Conservation (phyloP, 2,329 filamentous ascomycete genomes). For the Colletotrichum spinosum region DNA sequence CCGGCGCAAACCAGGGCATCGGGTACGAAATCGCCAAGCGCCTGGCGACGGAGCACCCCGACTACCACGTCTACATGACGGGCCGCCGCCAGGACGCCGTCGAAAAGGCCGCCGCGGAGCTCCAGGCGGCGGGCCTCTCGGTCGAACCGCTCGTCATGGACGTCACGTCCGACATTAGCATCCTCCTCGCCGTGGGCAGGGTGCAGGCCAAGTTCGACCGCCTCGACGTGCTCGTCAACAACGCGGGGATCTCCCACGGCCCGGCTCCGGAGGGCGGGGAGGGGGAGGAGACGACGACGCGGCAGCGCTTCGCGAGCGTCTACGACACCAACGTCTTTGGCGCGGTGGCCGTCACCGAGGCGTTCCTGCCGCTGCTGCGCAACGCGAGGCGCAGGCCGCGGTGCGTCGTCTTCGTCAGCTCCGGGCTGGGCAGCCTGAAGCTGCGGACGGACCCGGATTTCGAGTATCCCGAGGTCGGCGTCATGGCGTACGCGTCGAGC, state of each 20-base stretch:
- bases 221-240: slow-evolving; percentile 71
- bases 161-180: slow-evolving; percentile 61
- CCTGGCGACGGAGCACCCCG: slow-evolving; percentile 11
- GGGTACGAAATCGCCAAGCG: slow-evolving; percentile 33
- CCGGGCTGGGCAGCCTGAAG: slow-evolving; percentile 20
- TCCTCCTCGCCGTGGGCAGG: slow-evolving; percentile 48
- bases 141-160: slow-evolving; percentile 58
- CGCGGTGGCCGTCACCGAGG: slow-evolving; percentile 63
- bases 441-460: slow-evolving; percentile 10
- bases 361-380: slow-evolving; percentile 50
- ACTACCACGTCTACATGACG: slow-evolving; percentile 27
- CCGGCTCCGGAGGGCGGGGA: slow-evolving; percentile 57
- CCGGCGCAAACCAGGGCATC: slow-evolving; percentile 35
- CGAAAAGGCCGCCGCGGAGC: slow-evolving; percentile 18
- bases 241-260: slow-evolving; percentile 67
- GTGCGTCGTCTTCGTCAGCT: slow-evolving; percentile 27
- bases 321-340: slow-evolving; percentile 73
- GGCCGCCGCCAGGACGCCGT: slow-evolving; percentile 29
- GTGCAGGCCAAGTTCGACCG: slow-evolving; percentile 61
- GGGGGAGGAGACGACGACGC: slow-evolving; percentile 49
- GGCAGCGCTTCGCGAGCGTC: slow-evolving; percentile 61
- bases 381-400: slow-evolving; percentile 13
- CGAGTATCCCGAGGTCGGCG: not conserved
- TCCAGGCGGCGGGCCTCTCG: slow-evolving; percentile 12
- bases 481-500: slow-evolving; percentile 26